These are phyloP conservation scores for Mycena belliarum DNA, from an alignment of 768 basidiomycete genomes.

Conservation along the genomic window DNA sequence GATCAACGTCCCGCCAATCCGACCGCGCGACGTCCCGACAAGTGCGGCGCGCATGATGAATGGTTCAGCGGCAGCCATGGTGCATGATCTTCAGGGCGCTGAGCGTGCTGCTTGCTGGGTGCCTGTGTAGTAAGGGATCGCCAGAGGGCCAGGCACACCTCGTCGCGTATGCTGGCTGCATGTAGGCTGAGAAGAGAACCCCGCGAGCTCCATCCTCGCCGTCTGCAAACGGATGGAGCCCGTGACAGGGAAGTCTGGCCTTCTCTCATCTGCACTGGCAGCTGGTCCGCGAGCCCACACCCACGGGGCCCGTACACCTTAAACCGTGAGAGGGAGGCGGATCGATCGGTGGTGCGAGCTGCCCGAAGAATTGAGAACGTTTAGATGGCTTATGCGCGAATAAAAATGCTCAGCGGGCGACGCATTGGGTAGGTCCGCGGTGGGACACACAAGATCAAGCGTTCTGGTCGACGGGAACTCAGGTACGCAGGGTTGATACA, in stretches of 20 bases:
- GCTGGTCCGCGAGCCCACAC: too few species aligned
- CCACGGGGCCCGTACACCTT: neutral
- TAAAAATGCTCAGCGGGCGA: neutral
- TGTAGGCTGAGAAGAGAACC: too few species aligned
- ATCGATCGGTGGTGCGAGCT: slow-evolving; percentile 1
- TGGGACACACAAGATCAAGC: too few species aligned
- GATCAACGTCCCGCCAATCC: slow-evolving; percentile 5
- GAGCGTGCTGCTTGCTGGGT: neutral
- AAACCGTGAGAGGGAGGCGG: neutral
- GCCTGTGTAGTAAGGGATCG: neutral
- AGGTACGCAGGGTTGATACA: neutral
- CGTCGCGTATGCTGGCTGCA: neutral
- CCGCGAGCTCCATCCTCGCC: neutral
- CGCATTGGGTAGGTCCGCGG: too few species aligned
- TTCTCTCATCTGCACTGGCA: too few species aligned
- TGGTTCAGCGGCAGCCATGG: too few species aligned
- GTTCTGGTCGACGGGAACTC: too few species aligned
- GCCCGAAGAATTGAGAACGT: neutral
- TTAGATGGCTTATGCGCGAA: too few species aligned
- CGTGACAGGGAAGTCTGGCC: slow-evolving; percentile 4
- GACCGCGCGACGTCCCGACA: neutral
- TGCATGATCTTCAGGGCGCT: too few species aligned
- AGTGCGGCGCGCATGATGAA: slow-evolving; percentile 4
- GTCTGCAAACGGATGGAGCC: neutral
- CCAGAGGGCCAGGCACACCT: neutral